These are phyloP conservation scores for Citrus cavaleriei DNA, from an alignment of 345 rosid genomes.

Conservation along the genomic window DNA sequence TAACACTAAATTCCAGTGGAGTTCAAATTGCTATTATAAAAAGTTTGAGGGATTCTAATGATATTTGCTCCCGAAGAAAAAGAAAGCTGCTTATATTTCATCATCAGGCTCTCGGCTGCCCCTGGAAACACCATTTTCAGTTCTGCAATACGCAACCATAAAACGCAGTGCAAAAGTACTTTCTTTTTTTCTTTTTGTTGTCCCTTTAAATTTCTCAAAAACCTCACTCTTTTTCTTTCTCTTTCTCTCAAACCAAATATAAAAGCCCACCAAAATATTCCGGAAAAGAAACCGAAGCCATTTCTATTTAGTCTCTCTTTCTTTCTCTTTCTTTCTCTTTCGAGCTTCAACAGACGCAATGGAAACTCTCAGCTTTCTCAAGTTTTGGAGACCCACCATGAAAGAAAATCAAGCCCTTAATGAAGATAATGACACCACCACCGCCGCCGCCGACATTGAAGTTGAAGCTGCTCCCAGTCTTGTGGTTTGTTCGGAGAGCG, in stretches of 20 bases:
- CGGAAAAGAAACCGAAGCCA: background rate
- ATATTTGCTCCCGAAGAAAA: background rate
- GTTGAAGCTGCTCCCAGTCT: constrained; percentile 1
- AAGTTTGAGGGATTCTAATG: too few species aligned
- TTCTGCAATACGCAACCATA: constrained; percentile 23
- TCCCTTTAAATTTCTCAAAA: background rate
- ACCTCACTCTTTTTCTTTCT: constrained; percentile 7
- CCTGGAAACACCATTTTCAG: constrained; percentile 36
- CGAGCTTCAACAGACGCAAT: constrained; percentile 10
- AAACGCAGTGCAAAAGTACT: constrained; percentile 49
- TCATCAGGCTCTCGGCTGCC: background rate
- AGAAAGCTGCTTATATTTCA: constrained; percentile 16
- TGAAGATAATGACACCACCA: background rate
- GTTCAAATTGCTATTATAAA: too few species aligned
- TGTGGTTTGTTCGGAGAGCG: constrained; percentile 20
- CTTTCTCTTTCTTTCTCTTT: background rate
- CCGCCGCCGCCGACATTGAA: too few species aligned
- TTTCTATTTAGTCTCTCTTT: background rate
- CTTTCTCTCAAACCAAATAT: background rate
- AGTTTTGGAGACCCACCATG: constrained; percentile 45
- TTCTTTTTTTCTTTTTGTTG: background rate
- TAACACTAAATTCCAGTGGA: too few species aligned
- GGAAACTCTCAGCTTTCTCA: constrained; percentile 73
- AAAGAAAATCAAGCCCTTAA: constrained; percentile 21
- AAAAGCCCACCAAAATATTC: constrained; percentile 16